Percentiles rank a stretch among this genome's conserved stretches.
These are phyloP conservation scores for Glomus cerebriforme DNA, from an alignment of 192 early-diverging fungal species.

Conservation along the genomic window DNA sequence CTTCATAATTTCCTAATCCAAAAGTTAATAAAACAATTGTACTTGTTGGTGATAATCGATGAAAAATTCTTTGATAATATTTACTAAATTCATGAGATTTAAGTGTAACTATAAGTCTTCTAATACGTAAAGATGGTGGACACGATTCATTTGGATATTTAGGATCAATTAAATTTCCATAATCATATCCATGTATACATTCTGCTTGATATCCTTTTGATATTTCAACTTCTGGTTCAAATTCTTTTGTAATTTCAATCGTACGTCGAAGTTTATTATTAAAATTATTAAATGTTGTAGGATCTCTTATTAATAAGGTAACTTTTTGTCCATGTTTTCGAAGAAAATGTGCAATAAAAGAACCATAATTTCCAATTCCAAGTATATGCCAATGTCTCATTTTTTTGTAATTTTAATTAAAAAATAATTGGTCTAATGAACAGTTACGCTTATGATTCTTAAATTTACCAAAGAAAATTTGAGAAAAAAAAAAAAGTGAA, in stretches of 20 bases:
- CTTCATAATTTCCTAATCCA: slow-evolving; percentile 23
- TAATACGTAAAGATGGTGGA: background rate
- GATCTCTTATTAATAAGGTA: slow-evolving; percentile 56
- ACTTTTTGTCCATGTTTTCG: slow-evolving; percentile 48
- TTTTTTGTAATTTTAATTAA: background rate
- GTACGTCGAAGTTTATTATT: background rate
- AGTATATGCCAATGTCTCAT: slow-evolving; percentile 51
- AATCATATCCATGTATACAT: background rate
- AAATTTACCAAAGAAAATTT: too few relatives aligned
- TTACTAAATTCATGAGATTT: background rate
- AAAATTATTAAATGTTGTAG: background rate
- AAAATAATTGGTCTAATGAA: too few relatives aligned
- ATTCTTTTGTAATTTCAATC: background rate
- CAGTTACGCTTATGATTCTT: too few relatives aligned
- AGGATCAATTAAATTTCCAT: background rate
- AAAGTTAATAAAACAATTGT: slow-evolving; percentile 14
- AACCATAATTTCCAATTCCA: slow-evolving; percentile 72
- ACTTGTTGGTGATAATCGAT: slow-evolving; percentile 8
- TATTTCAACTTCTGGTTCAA: background rate
- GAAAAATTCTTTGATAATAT: slow-evolving; percentile 17
- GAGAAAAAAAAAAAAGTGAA: too few relatives aligned
- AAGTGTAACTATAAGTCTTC: background rate
- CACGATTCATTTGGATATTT: background rate
- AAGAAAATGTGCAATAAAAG: slow-evolving; percentile 62
- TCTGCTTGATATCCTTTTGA: slow-evolving; percentile 5